These are phyloP conservation scores for Oropetium thomaeum DNA, from an alignment of 176 grass and related monocot species.

Conservation along the genomic window DNA sequence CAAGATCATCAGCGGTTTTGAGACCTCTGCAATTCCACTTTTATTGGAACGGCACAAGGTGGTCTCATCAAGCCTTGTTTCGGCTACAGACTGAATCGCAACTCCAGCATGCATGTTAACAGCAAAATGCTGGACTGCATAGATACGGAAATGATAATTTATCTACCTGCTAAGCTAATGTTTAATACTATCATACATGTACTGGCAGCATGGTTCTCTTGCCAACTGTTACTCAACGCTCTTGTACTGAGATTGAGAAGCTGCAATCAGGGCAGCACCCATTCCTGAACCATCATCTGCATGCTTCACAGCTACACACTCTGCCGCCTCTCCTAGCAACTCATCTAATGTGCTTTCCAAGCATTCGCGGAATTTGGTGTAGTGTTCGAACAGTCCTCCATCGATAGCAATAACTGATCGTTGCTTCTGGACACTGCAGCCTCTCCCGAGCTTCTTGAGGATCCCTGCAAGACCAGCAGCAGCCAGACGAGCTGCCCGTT, in stretches of 20 bases:
- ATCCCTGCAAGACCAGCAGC: conserved; percentile 79
- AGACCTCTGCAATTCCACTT: not conserved
- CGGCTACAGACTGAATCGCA: not conserved
- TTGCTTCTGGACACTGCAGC: conserved; percentile 25
- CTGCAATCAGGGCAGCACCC: conserved; percentile 81
- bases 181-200: conserved; percentile 7
- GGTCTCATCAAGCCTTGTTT: conserved; percentile 3
- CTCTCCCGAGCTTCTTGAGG: conserved; percentile 70
- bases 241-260: conserved; percentile 62
- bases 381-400: conserved; percentile 58
- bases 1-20: not conserved
- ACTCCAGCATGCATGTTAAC: conserved; percentile 13
- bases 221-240: conserved; percentile 1
- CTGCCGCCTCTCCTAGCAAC: conserved; percentile 48
- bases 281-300: conserved; percentile 71
- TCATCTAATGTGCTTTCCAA: conserved; percentile 54
- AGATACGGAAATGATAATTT: not conserved
- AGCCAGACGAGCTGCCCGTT: conserved; percentile 61
- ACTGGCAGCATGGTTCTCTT: not conserved
- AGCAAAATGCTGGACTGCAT: conserved; percentile 4
- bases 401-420: conserved; percentile 70
- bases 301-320: conserved; percentile 38
- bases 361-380: conserved; percentile 64
- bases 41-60: conserved; percentile 23
- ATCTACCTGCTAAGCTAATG: not conserved